phyloP scores from a whole-genome alignment of 2,329 filamentous ascomycete genomes.

The Alternaria triticimaculans region DNA sequence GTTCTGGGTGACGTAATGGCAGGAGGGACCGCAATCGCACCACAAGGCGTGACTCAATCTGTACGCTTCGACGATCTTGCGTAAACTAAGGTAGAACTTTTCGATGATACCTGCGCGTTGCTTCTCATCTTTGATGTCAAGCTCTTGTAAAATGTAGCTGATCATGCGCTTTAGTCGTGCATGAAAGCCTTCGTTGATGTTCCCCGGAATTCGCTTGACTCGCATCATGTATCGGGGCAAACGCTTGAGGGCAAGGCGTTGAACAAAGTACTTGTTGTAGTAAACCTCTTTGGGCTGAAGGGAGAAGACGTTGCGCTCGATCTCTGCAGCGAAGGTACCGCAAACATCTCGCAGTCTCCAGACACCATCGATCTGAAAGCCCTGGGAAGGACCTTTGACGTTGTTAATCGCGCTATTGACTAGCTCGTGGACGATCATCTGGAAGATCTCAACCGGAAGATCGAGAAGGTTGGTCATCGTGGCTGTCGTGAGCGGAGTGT shows the following conservation, averaged over 20 bases:
- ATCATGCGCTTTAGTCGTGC: background rate
- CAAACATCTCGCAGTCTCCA: background rate
- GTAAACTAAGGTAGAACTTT: background rate
- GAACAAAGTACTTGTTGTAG: background rate
- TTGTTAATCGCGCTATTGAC: background rate
- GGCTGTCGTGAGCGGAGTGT: too few relatives aligned
- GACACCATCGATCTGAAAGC: background rate
- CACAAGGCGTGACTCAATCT: background rate
- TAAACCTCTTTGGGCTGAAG: background rate
- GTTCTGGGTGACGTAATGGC: background rate
- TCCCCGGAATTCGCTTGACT: background rate
- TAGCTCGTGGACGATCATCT: background rate
- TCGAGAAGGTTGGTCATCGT: background rate
- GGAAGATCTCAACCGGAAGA: background rate
- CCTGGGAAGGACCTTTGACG: background rate
- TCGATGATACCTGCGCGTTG: background rate
- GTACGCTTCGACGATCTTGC: background rate
- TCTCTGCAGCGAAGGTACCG: background rate
- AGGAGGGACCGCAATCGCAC: background rate
- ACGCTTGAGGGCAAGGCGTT: background rate
- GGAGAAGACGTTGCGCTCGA: background rate
- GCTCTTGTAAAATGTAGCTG: background rate
- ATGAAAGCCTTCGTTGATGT: background rate
- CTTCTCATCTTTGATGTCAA: background rate
- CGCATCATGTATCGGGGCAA: background rate